Evolutionary conservation across 305 asterid genomes (phyloP).

Genomic region (Fraxinus paxiana): DNA sequence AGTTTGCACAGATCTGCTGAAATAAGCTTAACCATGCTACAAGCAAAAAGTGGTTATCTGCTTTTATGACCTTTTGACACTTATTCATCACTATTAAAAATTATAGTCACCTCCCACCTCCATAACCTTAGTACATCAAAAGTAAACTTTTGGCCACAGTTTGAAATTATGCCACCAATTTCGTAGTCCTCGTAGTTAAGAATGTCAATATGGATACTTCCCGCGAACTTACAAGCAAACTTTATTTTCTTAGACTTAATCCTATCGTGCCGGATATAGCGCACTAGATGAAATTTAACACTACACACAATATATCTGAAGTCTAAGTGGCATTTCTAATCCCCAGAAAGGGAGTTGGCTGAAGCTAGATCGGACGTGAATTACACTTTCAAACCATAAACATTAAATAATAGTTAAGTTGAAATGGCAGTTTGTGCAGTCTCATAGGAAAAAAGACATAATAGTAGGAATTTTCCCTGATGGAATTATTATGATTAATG

Average conservation of each 20-base stretch:
- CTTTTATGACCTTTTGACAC: not conserved
- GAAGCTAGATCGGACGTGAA: not conserved
- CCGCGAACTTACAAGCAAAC: not conserved
- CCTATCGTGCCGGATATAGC: not conserved
- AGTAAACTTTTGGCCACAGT: not conserved
- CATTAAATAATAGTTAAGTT: not conserved
- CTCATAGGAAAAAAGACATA: not conserved
- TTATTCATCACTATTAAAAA: not conserved
- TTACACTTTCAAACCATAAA: not conserved
- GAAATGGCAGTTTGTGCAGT: not conserved
- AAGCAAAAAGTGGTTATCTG: not conserved
- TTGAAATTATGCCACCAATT: not conserved
- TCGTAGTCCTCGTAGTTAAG: not conserved
- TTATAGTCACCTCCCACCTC: not conserved
- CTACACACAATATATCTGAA: not conserved
- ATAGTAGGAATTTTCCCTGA: not conserved
- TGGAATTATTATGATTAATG: conserved; percentile 9
- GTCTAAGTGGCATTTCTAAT: not conserved
- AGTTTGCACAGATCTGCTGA: no score
- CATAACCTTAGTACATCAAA: not conserved
- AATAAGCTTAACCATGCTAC: not conserved
- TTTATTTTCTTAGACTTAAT: not conserved
- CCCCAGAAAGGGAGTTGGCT: not conserved
- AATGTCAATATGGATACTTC: not conserved
- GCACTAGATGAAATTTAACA: not conserved